A percentile compares a stretch with the other conserved stretches of the same genome.
These are phyloP conservation scores for Boletus subparvulus DNA, from an alignment of 768 basidiomycete genomes.

Conservation along the genomic window DNA sequence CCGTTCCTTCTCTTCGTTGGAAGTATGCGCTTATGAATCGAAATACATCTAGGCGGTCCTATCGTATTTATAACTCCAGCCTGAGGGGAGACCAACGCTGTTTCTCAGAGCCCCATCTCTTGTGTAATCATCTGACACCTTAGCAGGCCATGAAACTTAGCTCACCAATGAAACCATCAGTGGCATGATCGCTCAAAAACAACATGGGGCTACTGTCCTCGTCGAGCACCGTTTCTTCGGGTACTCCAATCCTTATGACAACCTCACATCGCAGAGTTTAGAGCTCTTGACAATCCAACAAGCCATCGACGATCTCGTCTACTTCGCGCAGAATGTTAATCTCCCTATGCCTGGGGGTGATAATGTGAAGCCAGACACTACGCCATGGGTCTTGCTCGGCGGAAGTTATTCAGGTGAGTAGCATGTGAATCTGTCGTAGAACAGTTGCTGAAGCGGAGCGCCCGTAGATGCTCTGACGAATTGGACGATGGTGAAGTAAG, in stretches of 20 bases:
- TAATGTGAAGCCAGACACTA: too few relatives aligned
- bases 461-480: too few relatives aligned
- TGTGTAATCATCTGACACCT: background rate
- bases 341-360: too few relatives aligned
- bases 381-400: too few relatives aligned
- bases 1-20: background rate
- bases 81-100: constrained; percentile 62
- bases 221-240: constrained; percentile 78
- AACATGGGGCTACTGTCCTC: constrained; percentile 60
- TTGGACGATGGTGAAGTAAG: constrained; percentile 41
- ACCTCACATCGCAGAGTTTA: constrained; percentile 46
- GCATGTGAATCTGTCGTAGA: too few relatives aligned
- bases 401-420: too few relatives aligned
- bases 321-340: too few relatives aligned
- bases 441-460: too few relatives aligned
- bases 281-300: constrained; percentile 7
- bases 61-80: constrained; percentile 47
- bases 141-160: constrained; percentile 42
- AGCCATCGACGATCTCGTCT: too few relatives aligned
- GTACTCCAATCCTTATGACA: constrained; percentile 47
- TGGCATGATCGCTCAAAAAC: constrained; percentile 62
- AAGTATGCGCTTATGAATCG: background rate
- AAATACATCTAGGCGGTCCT: constrained; percentile 19
- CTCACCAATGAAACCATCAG: constrained; percentile 64
- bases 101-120: background rate